phyloP scores from a whole-genome alignment of 2,329 filamentous ascomycete species.

The Thielaviopsis cerberus region DNA sequence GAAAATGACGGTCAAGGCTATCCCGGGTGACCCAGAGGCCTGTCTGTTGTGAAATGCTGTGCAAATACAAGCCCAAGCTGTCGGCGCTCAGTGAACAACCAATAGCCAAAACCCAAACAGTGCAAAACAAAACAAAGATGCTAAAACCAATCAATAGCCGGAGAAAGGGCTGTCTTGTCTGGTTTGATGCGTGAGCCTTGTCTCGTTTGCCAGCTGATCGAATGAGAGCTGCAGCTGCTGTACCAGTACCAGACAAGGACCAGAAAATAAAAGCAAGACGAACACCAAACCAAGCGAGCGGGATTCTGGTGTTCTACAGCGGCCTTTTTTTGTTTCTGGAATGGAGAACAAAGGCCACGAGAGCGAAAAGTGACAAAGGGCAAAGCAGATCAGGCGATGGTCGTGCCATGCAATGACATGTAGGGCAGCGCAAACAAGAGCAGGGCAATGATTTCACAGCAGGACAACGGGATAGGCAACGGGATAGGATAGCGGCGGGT shows the following conservation, averaged over 20 bases:
- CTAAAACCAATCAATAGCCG: not conserved
- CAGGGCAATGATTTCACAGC: not conserved
- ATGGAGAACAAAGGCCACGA: not conserved
- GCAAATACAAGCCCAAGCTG: not conserved
- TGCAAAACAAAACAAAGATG: not conserved
- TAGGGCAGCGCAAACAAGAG: not conserved
- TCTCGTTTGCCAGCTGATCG: not conserved
- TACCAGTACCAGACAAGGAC: not conserved
- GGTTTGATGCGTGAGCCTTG: no score
- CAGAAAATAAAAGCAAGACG: not conserved
- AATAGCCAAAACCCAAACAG: not conserved
- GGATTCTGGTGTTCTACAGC: not conserved
- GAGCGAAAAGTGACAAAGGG: not conserved
- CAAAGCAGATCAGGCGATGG: not conserved
- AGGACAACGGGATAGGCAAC: not conserved
- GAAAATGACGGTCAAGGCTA: not conserved
- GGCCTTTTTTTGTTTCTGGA: not conserved
- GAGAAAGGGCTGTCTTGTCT: not conserved
- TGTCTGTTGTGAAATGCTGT: not conserved
- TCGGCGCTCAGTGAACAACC: not conserved
- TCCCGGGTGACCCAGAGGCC: not conserved
- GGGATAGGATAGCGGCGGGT: no score
- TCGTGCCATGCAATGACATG: not conserved
- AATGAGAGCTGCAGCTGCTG: not conserved
- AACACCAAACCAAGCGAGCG: not conserved